Evolutionary conservation across 1,284 basidiomycete species (phyloP).

Genomic region (Vanrija humicola): DNA sequence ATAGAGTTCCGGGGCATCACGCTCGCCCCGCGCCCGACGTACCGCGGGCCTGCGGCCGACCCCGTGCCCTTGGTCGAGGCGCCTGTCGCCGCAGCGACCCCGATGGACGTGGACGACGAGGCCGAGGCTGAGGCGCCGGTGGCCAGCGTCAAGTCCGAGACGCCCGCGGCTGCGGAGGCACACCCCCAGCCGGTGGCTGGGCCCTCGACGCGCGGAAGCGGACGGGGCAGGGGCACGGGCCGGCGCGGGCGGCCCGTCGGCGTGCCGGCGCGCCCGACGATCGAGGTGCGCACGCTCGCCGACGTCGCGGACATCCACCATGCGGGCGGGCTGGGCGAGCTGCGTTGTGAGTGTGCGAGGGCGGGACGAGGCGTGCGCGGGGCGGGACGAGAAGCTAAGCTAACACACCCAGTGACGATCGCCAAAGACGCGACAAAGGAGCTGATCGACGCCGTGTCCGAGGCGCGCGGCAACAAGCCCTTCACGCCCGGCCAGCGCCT

Average conservation of each 20-base stretch:
- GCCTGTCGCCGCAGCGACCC: background rate
- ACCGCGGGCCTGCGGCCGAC: background rate
- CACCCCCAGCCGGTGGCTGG: background rate
- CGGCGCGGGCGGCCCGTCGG: background rate
- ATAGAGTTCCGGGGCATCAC: slow-evolving; percentile 32
- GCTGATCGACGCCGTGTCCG: slow-evolving; percentile 10
- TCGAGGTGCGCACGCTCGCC: slow-evolving; percentile 6
- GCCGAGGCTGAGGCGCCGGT: background rate
- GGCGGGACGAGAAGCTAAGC: too few relatives aligned
- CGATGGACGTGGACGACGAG: background rate
- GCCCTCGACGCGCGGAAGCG: background rate
- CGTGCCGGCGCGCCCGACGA: slow-evolving; percentile 2
- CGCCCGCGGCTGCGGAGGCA: background rate
- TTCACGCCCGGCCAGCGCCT: slow-evolving; percentile 7
- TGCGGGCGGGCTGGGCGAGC: slow-evolving; percentile 12
- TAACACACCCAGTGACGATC: slow-evolving; percentile 14
- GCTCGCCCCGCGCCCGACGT: slow-evolving; percentile 12
- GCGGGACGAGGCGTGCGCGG: too few relatives aligned
- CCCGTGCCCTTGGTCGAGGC: background rate
- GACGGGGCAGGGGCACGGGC: background rate
- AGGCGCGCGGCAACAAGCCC: slow-evolving; percentile 10
- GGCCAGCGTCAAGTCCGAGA: background rate
- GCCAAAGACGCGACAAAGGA: slow-evolving; percentile 11
- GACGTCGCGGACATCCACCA: slow-evolving; percentile 17
- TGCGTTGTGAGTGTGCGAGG: slow-evolving; percentile 11